phyloP scores from a whole-genome alignment of 768 basidiomycete genomes.

The Agrocybe praecox region DNA sequence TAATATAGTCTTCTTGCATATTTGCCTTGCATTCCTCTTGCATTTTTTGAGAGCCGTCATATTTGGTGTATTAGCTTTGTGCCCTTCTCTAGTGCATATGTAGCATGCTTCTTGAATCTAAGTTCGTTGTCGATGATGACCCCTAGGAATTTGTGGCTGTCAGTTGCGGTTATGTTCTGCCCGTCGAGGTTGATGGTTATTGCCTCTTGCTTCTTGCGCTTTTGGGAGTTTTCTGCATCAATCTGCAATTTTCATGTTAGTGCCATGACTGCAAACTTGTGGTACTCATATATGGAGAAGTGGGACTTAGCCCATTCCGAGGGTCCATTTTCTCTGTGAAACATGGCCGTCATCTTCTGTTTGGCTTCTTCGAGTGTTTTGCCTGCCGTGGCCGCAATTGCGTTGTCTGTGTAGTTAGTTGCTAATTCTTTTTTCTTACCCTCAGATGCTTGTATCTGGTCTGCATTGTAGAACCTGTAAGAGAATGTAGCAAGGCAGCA shows the following conservation, averaged over 20 bases:
- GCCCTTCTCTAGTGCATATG: constrained; percentile 20
- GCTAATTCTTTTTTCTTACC: background rate
- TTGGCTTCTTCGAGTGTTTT: background rate
- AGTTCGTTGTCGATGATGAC: constrained; percentile 7
- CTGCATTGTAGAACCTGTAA: constrained; percentile 2
- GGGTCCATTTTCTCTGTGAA: background rate
- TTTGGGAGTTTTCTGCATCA: no score
- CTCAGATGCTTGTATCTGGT: background rate
- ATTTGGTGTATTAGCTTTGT: constrained; percentile 19
- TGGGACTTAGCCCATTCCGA: constrained; percentile 5
- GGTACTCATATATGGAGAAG: background rate
- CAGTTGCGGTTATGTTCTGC: background rate
- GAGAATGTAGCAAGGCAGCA: constrained; percentile 28
- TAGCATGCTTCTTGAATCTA: constrained; percentile 6
- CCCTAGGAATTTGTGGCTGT: constrained; percentile 5
- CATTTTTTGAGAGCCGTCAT: constrained; percentile 17
- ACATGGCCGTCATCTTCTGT: background rate
- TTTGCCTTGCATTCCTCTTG: constrained; percentile 16
- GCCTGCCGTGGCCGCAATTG: background rate
- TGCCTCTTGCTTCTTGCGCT: background rate
- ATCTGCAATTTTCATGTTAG: background rate
- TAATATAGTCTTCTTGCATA: constrained; percentile 26
- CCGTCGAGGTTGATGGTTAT: constrained; percentile 3
- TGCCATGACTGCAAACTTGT: constrained; percentile 8
- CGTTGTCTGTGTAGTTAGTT: constrained; percentile 7